These are phyloP conservation scores for Macrophomina tecta DNA, from an alignment of 2,329 filamentous ascomycete genomes.

Conservation along the genomic window DNA sequence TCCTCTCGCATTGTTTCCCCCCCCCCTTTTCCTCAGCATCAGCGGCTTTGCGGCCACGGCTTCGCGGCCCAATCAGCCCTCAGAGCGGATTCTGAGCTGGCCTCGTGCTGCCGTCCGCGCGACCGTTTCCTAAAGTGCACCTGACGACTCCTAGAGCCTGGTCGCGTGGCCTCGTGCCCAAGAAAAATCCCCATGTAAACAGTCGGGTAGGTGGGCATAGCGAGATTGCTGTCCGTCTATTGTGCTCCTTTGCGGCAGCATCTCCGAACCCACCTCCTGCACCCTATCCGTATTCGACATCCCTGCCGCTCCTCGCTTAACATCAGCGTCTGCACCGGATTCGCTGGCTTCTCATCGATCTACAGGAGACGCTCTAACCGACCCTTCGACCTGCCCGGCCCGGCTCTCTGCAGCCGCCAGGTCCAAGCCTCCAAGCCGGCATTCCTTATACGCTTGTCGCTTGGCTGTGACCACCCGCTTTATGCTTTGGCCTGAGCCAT, in stretches of 20 bases:
- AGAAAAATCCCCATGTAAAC: neutral
- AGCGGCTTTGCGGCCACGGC: conserved; percentile 11
- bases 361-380: conserved; percentile 19
- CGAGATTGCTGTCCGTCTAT: conserved; percentile 14
- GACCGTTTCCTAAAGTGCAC: neutral
- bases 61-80: conserved; percentile 9
- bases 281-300: neutral
- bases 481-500: neutral
- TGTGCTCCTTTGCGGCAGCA: neutral
- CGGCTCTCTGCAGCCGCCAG: neutral
- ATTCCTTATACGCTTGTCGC: conserved; percentile 16
- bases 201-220: neutral
- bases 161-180: conserved; percentile 14
- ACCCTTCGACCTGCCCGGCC: conserved; percentile 5
- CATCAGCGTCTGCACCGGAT: neutral
- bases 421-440: conserved; percentile 9
- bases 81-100: neutral
- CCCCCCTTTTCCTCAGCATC: conserved; percentile 4
- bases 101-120: neutral
- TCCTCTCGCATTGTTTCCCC: neutral
- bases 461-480: neutral
- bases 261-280: neutral
- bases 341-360: neutral
- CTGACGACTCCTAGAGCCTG: neutral
- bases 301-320: neutral